Percentiles rank a stretch among this genome's conserved stretches.
These are phyloP conservation scores for Rhododendron mucronatum DNA, from an alignment of 148 eudicot species.

Conservation along the genomic window DNA sequence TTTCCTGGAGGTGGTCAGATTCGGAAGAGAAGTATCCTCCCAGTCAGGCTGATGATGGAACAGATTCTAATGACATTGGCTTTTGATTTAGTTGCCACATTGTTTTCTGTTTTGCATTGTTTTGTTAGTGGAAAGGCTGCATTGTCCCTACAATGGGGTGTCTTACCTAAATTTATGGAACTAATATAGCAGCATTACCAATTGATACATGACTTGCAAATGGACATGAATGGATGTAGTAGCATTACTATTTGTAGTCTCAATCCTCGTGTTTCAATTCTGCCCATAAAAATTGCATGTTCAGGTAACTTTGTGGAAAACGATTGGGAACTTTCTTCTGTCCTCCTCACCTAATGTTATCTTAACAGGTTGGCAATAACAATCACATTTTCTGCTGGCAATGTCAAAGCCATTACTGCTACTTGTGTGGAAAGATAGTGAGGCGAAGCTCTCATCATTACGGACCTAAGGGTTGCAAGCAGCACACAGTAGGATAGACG, in stretches of 20 bases:
- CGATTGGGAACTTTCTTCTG: not conserved
- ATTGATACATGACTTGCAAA: not conserved
- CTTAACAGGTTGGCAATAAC: conserved; percentile 69
- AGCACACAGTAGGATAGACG: conserved; percentile 44
- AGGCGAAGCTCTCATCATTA: conserved; percentile 67
- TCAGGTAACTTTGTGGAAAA: not conserved
- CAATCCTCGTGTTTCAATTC: not conserved
- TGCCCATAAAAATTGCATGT: not conserved
- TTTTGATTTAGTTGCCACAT: not conserved
- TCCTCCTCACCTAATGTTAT: conserved; percentile 6
- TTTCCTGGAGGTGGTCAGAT: not conserved
- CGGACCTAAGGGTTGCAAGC: conserved; percentile 90
- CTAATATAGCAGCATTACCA: not conserved
- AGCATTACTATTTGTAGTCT: not conserved
- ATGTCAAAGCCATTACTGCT: conserved; percentile 85
- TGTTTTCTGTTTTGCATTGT: not conserved
- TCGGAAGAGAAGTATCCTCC: not conserved
- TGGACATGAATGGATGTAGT: not conserved
- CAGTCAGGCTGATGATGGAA: not conserved
- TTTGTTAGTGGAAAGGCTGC: not conserved
- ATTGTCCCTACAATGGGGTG: not conserved
- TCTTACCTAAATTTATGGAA: not conserved
- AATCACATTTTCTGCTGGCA: conserved; percentile 97
- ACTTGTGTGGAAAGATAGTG: conserved; percentile 61
- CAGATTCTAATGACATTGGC: not conserved